Evolutionary conservation across 2,329 filamentous ascomycete species (phyloP).

Genomic region (Phyllosticta ampelicida): DNA sequence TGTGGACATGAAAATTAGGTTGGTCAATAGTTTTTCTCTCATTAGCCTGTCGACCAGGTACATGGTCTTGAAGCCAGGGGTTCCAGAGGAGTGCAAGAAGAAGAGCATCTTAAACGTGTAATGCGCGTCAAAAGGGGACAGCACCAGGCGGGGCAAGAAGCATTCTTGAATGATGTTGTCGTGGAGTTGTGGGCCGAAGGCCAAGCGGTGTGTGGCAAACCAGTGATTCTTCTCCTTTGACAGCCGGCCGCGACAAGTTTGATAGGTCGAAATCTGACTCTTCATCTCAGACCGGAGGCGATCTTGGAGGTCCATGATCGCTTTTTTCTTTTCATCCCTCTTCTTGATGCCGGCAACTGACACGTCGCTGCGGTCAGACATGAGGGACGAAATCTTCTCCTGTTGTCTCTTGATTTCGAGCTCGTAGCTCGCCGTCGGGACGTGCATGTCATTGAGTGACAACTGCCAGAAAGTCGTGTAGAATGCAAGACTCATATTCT

Average conservation of each 20-base stretch:
- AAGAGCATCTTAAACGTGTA: conserved; percentile 81
- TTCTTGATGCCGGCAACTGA: conserved; percentile 53
- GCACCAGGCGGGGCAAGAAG: conserved; percentile 73
- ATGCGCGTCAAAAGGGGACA: conserved; percentile 79
- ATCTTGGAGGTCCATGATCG: conserved; percentile 57
- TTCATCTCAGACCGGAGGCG: conserved; percentile 64
- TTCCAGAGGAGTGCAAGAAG: conserved; percentile 73
- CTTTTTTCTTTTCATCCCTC: conserved; percentile 60
- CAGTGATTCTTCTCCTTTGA: conserved; percentile 66
- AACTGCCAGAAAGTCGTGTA: conserved; percentile 91
- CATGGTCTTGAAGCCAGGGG: conserved; percentile 77
- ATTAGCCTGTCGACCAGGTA: conserved; percentile 78
- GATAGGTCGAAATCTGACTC: conserved; percentile 54
- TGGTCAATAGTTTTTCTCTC: conserved; percentile 65
- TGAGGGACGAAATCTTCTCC: conserved; percentile 55
- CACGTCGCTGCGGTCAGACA: conserved; percentile 62
- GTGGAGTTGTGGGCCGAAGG: conserved; percentile 54
- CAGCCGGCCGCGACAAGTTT: conserved; percentile 48
- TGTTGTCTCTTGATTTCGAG: conserved; percentile 51
- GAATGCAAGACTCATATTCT: conserved; percentile 65
- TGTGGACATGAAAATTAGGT: conserved; percentile 80
- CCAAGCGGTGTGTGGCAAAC: conserved; percentile 54
- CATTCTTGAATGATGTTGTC: conserved; percentile 79
- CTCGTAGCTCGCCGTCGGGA: conserved; percentile 68
- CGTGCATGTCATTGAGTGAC: conserved; percentile 67